phyloP scores from a whole-genome alignment of 176 grass and related monocot species.

The Hsuehochloa calcarea region DNA sequence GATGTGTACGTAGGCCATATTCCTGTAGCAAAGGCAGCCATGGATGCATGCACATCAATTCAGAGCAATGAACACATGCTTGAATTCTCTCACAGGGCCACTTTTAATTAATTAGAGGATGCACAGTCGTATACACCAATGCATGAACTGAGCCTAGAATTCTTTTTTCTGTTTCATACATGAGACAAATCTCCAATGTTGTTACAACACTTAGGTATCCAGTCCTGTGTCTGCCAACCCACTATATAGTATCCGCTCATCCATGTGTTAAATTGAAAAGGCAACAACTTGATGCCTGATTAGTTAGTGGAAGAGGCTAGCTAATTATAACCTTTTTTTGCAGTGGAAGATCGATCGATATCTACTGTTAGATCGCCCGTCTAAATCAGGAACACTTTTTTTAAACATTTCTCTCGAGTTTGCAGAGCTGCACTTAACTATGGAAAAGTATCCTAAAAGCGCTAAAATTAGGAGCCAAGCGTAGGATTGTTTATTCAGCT shows the following conservation, averaged over 20 bases:
- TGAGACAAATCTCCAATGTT: background rate
- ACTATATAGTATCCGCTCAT: background rate
- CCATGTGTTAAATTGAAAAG: background rate
- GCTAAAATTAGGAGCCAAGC: too few species aligned
- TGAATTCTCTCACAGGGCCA: background rate
- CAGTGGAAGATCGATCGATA: background rate
- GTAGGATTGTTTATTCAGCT: background rate
- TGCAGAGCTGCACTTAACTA: background rate
- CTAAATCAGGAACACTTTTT: too few species aligned
- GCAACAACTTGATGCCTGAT: background rate
- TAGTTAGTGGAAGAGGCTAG: background rate
- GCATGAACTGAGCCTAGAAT: background rate
- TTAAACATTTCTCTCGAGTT: conserved; percentile 11
- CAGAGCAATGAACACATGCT: conserved; percentile 23
- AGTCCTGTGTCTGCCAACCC: background rate
- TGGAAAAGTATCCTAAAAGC: background rate
- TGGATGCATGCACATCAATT: background rate
- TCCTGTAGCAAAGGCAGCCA: background rate
- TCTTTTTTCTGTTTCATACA: background rate
- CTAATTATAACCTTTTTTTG: background rate
- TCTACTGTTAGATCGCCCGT: background rate
- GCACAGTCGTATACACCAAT: background rate
- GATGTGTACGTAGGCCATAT: background rate
- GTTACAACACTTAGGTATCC: background rate
- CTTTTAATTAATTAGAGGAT: background rate